A percentile compares a stretch with the other conserved stretches of the same genome.
Evolutionary conservation across 495 filamentous ascomycete species (phyloP).

Genomic region (Penicillium canescens): DNA sequence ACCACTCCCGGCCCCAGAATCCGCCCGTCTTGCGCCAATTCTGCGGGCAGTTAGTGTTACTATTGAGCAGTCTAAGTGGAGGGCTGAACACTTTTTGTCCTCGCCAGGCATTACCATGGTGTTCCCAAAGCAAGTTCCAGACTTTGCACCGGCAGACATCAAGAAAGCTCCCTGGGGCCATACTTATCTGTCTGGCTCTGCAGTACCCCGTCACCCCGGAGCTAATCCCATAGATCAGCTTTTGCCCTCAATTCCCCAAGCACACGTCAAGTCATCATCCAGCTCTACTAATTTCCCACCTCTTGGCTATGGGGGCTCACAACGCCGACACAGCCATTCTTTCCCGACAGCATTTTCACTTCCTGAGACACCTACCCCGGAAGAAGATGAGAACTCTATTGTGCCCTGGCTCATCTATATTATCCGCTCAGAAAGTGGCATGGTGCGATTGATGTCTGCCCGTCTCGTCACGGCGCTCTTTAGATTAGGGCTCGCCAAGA

Average conservation of each 20-base stretch:
- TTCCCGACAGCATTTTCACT: conserved; percentile 36
- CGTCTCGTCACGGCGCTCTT: conserved; percentile 76
- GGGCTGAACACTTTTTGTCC: conserved; percentile 74
- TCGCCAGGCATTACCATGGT: conserved; percentile 73
- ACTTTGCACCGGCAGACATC: conserved; percentile 43
- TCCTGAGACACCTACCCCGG: conserved; percentile 39
- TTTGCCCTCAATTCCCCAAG: conserved; percentile 50
- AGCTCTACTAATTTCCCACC: conserved; percentile 57
- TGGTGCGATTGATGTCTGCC: conserved; percentile 75
- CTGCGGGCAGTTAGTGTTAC: conserved; percentile 82
- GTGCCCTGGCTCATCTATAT: conserved; percentile 80
- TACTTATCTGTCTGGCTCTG: conserved; percentile 45
- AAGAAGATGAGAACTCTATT: conserved; percentile 75
- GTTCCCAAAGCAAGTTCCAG: conserved; percentile 57
- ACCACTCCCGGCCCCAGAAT: conserved; percentile 55
- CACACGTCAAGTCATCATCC: conserved; percentile 30
- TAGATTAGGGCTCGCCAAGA: conserved; percentile 65
- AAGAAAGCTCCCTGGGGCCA: conserved; percentile 49
- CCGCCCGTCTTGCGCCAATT: conserved; percentile 64
- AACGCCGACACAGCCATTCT: conserved; percentile 44
- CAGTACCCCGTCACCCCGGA: conserved; percentile 40
- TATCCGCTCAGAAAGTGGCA: conserved; percentile 60
- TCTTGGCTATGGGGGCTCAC: conserved; percentile 47
- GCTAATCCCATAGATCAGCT: conserved; percentile 60
- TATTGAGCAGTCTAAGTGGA: conserved; percentile 74